These are phyloP conservation scores for Teratosphaeria pseudoeucalypti DNA, from an alignment of 2,329 filamentous ascomycete species.

Conservation along the genomic window DNA sequence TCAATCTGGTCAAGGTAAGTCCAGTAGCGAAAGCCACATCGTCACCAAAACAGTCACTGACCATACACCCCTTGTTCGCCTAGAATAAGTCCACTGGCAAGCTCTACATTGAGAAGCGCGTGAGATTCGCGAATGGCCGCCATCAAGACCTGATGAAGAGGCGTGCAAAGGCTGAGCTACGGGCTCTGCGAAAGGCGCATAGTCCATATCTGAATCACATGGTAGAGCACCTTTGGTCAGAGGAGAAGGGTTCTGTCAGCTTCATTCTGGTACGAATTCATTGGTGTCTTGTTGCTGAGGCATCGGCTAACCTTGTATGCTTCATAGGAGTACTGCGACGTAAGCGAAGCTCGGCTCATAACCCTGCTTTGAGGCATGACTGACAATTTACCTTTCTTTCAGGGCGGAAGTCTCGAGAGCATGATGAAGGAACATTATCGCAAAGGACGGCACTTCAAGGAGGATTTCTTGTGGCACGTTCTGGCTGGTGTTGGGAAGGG, in stretches of 20 bases:
- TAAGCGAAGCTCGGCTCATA: no score
- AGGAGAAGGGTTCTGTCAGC: neutral
- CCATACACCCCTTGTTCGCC: neutral
- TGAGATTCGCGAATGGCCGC: neutral
- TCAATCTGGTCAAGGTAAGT: conserved; percentile 7
- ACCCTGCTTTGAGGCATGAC: no score
- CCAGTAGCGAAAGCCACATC: neutral
- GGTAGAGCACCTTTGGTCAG: conserved; percentile 2
- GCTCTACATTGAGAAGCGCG: conserved; percentile 8
- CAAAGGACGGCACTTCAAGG: neutral
- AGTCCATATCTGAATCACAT: conserved; percentile 5
- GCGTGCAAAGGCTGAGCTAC: conserved; percentile 7
- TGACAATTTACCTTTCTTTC: no score
- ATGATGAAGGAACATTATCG: conserved; percentile 3
- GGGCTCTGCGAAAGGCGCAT: conserved; percentile 6
- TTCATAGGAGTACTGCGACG: conserved; percentile 10
- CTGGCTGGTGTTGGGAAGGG: neutral
- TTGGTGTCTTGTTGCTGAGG: no score
- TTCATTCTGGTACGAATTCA: conserved; percentile 4
- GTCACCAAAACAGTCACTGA: neutral
- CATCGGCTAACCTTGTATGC: no score
- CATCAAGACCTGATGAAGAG: neutral
- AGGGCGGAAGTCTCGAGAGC: conserved; percentile 5
- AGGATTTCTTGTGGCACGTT: conserved; percentile 11
- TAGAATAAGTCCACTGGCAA: neutral